phyloP scores from a whole-genome alignment of 768 basidiomycete genomes.

The Amanita muscaria region DNA sequence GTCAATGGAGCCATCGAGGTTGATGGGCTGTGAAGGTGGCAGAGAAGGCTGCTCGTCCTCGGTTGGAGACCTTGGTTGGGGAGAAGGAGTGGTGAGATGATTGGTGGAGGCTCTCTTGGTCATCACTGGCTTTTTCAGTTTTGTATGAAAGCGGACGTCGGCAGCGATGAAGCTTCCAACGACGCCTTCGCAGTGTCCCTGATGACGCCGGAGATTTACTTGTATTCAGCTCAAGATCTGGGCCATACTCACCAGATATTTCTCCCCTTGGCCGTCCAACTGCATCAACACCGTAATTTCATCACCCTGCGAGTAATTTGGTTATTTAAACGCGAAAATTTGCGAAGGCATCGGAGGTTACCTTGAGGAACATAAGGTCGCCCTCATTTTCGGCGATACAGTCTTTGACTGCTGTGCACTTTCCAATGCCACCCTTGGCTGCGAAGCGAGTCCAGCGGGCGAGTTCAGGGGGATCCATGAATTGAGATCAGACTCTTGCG shows the following conservation, averaged over 20 bases:
- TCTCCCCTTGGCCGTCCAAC: slow-evolving; percentile 39
- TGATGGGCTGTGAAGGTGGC: not conserved
- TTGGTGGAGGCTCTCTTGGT: slow-evolving; percentile 50
- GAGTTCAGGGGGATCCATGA: slow-evolving; percentile 65
- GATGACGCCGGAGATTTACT: not conserved
- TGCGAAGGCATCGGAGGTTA: slow-evolving; percentile 21
- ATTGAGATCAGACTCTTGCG: too few relatives aligned
- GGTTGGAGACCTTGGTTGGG: not conserved
- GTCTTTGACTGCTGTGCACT: slow-evolving; percentile 63
- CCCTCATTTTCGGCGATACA: slow-evolving; percentile 65
- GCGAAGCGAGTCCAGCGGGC: slow-evolving; percentile 82
- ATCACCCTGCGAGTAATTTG: slow-evolving; percentile 45
- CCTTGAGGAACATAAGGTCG: slow-evolving; percentile 86
- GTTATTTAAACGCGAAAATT: too few relatives aligned
- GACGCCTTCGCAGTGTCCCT: slow-evolving; percentile 87
- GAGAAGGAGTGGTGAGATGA: not conserved
- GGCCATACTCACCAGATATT: slow-evolving; percentile 47
- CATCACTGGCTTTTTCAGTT: slow-evolving; percentile 74
- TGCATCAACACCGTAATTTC: slow-evolving; percentile 75
- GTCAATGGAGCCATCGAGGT: not conserved
- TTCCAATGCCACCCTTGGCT: slow-evolving; percentile 77
- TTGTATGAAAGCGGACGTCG: slow-evolving; percentile 61
- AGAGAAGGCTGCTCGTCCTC: slow-evolving; percentile 14
- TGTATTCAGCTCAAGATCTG: not conserved
- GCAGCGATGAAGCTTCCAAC: slow-evolving; percentile 63